phyloP scores from a whole-genome alignment of 2,329 filamentous ascomycete genomes.

The Fusarium secorum region DNA sequence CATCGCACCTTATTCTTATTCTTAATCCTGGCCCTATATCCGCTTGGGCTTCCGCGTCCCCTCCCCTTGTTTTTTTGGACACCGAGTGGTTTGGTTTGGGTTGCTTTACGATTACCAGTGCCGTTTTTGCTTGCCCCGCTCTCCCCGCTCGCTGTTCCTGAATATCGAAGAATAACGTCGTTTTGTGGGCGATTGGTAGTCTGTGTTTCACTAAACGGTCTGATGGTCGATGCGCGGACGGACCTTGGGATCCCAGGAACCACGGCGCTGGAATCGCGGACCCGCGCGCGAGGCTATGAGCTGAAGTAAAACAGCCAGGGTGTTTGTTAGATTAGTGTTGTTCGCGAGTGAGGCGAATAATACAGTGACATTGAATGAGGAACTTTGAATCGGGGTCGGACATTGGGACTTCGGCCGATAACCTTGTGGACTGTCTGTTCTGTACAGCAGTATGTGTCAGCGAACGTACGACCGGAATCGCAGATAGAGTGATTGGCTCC shows the following conservation, averaged over 20 bases:
- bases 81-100: neutral
- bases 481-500: neutral
- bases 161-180: neutral
- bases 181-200: neutral
- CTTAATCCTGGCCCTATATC: slow-evolving; percentile 14
- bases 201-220: slow-evolving; percentile 1
- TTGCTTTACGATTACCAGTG: neutral
- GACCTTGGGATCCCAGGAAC: slow-evolving; percentile 9
- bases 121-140: neutral
- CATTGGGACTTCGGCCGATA: neutral
- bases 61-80: neutral
- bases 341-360: neutral
- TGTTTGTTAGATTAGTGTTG: neutral
- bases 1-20: neutral
- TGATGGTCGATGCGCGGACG: neutral
- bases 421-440: neutral
- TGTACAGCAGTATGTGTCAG: neutral
- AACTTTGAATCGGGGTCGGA: neutral
- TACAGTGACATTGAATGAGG: neutral
- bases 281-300: neutral
- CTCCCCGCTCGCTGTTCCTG: neutral
- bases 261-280: neutral
- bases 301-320: slow-evolving; percentile 1
- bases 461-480: neutral
- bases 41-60: neutral